Evolutionary conservation across 768 basidiomycete genomes (phyloP), one percentile per base, ranked within the genome.

Genomic region (Fomitopsis serialis): DNA sequence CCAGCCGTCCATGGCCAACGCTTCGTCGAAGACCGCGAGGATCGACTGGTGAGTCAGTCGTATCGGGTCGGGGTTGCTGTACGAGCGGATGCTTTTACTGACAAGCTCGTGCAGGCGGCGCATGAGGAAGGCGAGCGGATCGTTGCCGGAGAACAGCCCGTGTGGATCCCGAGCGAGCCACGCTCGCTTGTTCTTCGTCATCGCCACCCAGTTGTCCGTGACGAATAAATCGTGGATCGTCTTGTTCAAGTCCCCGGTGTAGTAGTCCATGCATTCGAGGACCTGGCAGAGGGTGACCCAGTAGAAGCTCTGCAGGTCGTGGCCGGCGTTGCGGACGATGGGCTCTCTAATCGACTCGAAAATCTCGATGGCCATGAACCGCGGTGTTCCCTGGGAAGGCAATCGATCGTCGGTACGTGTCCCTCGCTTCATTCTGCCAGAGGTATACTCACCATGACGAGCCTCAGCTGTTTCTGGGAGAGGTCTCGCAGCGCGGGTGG

Each of bases 221-320:
- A n/a, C 25, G 21, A 47, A 47, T 10, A 47, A 10, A 23, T 3
- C 46, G 13, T 21, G 24, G 29, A 23, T 9, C 13, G 29, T 25
- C 6, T 19, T 10, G 12, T 29, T 15, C 10, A 27, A 23, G 15
- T 47, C 27, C 6, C 10, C 7, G 29, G 11, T 6, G 8, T n/a
- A 12, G 29, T 29, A 24, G 10, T 34, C 3, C n/a, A 24, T 32
- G 27, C 25, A 25, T 46, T 11, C 3, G 10, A 47, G 46, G 29
- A 47, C 27, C 9, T 23, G 19, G 8, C 52, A 59, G 1, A 59
- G 7, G 2, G 54, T 21, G 19, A 56, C 45, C 54, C 58, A 59
- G 45, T 51, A 54, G 53, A 52, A 59, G 0, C 54, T 54, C 24
- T 59, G 52, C 3, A 59, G 45, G 37, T 59, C 58, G 24, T 59